Evolutionary conservation across 176 grass and related monocot species (phyloP).

Genomic region (Chrysopogon serrulatus): DNA sequence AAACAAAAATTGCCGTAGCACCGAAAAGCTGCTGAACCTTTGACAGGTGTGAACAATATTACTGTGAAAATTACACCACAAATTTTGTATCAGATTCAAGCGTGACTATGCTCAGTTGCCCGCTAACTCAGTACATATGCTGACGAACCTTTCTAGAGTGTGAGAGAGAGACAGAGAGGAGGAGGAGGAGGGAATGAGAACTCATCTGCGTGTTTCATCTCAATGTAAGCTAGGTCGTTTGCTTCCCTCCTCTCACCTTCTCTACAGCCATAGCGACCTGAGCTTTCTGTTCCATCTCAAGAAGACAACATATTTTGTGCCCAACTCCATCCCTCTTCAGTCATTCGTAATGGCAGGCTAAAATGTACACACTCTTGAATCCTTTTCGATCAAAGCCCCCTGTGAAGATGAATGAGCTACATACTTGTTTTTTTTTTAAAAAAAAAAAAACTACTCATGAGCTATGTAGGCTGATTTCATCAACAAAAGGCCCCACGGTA

Average conservation of each 20-base stretch:
- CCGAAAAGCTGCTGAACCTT: neutral
- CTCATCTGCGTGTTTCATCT: too few relatives aligned
- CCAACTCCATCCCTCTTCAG: neutral
- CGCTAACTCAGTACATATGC: neutral
- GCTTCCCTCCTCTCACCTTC: too few relatives aligned
- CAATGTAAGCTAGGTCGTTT: too few relatives aligned
- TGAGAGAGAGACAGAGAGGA: neutral
- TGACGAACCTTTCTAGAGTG: too few relatives aligned
- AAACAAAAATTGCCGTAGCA: neutral
- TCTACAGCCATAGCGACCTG: too few relatives aligned
- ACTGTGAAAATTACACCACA: neutral
- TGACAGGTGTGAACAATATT: neutral
- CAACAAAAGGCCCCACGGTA: neutral
- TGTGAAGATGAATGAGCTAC: too few relatives aligned
- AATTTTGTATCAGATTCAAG: neutral
- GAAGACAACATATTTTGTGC: too few relatives aligned
- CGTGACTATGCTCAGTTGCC: neutral
- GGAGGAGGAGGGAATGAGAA: too few relatives aligned
- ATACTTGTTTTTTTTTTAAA: neutral
- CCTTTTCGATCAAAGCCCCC: too few relatives aligned
- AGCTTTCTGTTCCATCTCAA: too few relatives aligned
- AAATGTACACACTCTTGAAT: neutral
- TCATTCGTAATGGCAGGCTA: neutral
- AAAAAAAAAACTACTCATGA: neutral
- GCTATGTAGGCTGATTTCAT: neutral